Evolutionary conservation across 345 rosid genomes (phyloP).

Genomic region (Lepidium didymum): DNA sequence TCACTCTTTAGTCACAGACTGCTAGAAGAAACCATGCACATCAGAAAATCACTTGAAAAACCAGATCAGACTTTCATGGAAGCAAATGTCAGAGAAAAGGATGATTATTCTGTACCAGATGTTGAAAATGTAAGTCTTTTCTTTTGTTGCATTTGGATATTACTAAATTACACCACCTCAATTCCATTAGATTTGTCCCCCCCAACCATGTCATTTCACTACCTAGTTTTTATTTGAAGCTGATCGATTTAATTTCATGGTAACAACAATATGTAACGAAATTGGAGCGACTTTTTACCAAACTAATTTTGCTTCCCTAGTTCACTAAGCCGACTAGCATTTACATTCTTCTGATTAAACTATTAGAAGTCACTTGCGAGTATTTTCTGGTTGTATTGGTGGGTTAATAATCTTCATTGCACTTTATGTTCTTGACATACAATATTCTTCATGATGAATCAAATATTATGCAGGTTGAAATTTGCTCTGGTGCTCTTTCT

Average conservation of each 20-base stretch:
- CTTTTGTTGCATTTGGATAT: neutral
- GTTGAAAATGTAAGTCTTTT: conserved; percentile 37
- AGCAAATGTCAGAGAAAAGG: conserved; percentile 27
- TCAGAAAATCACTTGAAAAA: conserved; percentile 24
- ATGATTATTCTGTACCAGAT: conserved; percentile 23
- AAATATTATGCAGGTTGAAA: conserved; percentile 36
- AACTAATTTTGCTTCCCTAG: neutral
- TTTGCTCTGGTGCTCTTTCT: conserved; percentile 44
- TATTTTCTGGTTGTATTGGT: neutral
- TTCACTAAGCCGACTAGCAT: neutral
- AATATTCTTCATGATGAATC: neutral
- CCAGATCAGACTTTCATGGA: conserved; percentile 25
- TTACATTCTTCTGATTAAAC: neutral
- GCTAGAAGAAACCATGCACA: conserved; percentile 22
- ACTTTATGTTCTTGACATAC: neutral
- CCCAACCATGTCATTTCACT: neutral
- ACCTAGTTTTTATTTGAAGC: neutral
- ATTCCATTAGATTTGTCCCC: neutral
- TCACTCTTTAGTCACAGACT: conserved; percentile 16
- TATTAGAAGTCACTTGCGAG: neutral
- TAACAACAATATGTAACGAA: neutral
- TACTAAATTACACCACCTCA: neutral
- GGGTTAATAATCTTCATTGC: neutral
- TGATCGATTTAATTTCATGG: neutral
- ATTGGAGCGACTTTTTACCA: neutral